Percentiles rank a stretch among this genome's conserved stretches.
phyloP scores from a whole-genome alignment of 2,329 filamentous ascomycete genomes.

The Didymosphaeria variabile region DNA sequence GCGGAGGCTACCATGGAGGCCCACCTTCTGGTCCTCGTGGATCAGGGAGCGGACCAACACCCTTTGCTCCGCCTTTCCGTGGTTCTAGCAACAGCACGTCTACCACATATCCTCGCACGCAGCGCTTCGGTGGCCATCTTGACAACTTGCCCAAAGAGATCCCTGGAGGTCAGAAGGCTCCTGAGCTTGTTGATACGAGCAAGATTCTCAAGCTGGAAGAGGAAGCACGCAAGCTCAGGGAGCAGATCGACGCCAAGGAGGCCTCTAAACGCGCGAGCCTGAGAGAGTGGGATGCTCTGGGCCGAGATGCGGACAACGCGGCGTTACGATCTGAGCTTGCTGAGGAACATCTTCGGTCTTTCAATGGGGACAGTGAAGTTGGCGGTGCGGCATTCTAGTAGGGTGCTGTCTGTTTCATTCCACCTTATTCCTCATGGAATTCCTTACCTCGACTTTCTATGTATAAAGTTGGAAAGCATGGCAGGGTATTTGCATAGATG shows the following conservation, averaged over 20 bases:
- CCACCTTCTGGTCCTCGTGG: slow-evolving; percentile 49
- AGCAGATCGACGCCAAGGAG: slow-evolving; percentile 58
- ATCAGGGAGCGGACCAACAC: slow-evolving; percentile 34
- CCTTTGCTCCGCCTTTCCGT: slow-evolving; percentile 50
- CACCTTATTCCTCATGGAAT: neutral
- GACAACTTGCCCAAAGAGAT: slow-evolving; percentile 55
- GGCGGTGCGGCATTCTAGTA: slow-evolving; percentile 49
- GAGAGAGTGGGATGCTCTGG: slow-evolving; percentile 57
- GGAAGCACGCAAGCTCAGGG: slow-evolving; percentile 56
- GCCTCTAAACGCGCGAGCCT: slow-evolving; percentile 53
- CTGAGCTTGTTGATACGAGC: slow-evolving; percentile 54
- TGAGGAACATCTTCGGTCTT: slow-evolving; percentile 54
- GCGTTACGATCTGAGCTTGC: slow-evolving; percentile 57
- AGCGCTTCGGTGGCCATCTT: slow-evolving; percentile 56
- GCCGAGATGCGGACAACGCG: slow-evolving; percentile 56
- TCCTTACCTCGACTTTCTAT: neutral
- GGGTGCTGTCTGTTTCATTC: neutral
- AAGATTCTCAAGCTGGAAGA: slow-evolving; percentile 58
- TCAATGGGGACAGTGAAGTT: slow-evolving; percentile 52
- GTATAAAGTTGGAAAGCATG: slow-evolving; percentile 14
- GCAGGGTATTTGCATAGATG: neutral
- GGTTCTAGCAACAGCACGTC: slow-evolving; percentile 54
- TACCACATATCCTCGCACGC: slow-evolving; percentile 57
- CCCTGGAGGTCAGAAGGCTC: slow-evolving; percentile 55
- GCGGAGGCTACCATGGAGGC: slow-evolving; percentile 39